phyloP scores from a whole-genome alignment of 2,329 filamentous ascomycete genomes.

The Diaporthe eres region DNA sequence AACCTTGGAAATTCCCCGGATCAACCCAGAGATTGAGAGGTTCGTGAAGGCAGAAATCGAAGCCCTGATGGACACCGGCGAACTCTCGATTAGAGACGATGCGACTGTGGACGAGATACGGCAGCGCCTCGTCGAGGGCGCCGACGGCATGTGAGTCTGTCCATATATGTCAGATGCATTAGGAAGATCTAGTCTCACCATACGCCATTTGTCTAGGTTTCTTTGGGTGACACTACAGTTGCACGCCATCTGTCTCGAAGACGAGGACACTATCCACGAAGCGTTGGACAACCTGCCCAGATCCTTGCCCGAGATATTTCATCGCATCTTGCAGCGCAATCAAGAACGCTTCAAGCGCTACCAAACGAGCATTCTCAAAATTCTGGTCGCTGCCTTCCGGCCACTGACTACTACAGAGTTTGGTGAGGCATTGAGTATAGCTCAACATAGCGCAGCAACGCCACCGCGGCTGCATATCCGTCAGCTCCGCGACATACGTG shows the following conservation, averaged over 20 bases:
- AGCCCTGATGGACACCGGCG: neutral
- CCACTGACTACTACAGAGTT: slow-evolving; percentile 5
- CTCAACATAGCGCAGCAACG: neutral
- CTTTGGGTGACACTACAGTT: slow-evolving; percentile 8
- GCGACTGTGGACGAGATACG: neutral
- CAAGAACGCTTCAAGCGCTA: neutral
- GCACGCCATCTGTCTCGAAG: neutral
- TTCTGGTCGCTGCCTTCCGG: neutral
- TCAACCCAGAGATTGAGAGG: slow-evolving; percentile 4
- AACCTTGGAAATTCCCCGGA: neutral
- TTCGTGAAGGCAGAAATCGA: neutral
- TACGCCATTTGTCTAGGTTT: neutral
- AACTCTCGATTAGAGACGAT: neutral
- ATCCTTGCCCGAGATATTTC: neutral
- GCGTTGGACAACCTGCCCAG: neutral
- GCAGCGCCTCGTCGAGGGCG: neutral
- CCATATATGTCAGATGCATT: too few relatives aligned
- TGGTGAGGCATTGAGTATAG: neutral
- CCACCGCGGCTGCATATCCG: neutral
- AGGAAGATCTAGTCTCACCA: neutral
- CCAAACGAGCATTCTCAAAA: neutral
- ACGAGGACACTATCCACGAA: neutral
- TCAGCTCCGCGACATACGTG: neutral
- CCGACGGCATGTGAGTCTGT: neutral
- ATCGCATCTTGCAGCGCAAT: neutral